A percentile compares a stretch with the other conserved stretches of the same genome.
Conservation (phyloP, 2,329 filamentous ascomycete genomes). For the Helminthosporium solani region DNA sequence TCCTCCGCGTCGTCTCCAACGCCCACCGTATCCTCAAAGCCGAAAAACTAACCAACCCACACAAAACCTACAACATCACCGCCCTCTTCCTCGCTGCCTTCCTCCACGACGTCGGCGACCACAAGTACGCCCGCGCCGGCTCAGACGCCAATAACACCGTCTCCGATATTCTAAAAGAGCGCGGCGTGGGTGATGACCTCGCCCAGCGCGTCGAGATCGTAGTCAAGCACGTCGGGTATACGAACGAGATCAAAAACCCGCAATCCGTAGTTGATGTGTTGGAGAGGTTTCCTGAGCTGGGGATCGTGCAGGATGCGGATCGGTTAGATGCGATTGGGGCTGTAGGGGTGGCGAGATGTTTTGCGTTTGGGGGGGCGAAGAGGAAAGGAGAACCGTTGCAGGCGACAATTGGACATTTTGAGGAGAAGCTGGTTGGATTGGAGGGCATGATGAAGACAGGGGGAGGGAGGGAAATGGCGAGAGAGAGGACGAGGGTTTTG, state of each 20-base stretch:
- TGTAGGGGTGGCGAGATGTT: constrained; percentile 76
- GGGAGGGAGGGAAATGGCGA: constrained; percentile 22
- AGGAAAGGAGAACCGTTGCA: constrained; percentile 30
- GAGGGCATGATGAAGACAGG: constrained; percentile 40
- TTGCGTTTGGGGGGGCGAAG: constrained; percentile 67
- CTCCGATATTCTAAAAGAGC: constrained; percentile 54
- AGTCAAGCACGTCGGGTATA: constrained; percentile 76
- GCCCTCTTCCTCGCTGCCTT: constrained; percentile 66
- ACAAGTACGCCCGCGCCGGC: constrained; percentile 66
- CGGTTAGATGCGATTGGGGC: constrained; percentile 88
- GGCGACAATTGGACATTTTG: constrained; percentile 37
- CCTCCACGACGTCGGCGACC: constrained; percentile 80
- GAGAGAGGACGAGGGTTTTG: constrained; percentile 13
- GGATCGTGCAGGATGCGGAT: constrained; percentile 89
- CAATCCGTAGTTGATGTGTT: constrained; percentile 62
- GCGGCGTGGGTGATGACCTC: constrained; percentile 59
- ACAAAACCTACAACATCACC: constrained; percentile 49
- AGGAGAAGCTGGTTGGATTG: constrained; percentile 37
- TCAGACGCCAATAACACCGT: constrained; percentile 61
- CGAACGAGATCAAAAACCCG: constrained; percentile 68
- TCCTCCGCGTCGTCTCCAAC: constrained; percentile 75
- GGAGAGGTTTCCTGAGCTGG: constrained; percentile 68
- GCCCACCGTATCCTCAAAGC: constrained; percentile 63
- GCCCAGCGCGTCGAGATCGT: constrained; percentile 69
- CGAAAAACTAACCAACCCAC: constrained; percentile 45